Base-by-base conservation (phyloP, 108 stramenopile species). In the Cyclostephanos tholiformis region DNA sequence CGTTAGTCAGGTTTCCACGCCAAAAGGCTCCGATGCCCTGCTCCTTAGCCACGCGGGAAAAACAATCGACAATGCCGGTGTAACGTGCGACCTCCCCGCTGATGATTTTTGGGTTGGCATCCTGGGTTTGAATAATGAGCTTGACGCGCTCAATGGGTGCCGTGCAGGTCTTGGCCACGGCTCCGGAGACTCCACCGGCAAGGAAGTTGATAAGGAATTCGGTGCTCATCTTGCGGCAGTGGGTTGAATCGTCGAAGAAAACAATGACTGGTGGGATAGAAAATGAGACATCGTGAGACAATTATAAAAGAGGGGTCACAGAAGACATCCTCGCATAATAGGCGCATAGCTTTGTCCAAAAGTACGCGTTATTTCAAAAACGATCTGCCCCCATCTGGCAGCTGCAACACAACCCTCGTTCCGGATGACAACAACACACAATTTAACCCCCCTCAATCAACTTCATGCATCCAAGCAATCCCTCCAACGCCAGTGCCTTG, bases 121-220 rank as follows among this genome's bases (percentile, higher is more conserved):
- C 95, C 80, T 96, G 97, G 43, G 97, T 97, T 74, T 98, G 97
- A 77, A 99, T 97, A 65, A 98, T 86, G 56, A 99, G 97, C 91
- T 98, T 98, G 65, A 98, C 97, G 82, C 99, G 97, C 96, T 99
- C 99, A 73, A 99, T 98, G 65, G 99, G 99, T 36, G 99, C 99
- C 10, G 95, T 96, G 80, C 84, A 80, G 17, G 97, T 98, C 89
- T 97, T 97, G 86, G 97, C 93, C 69, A 98, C 92, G 72, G 95
- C 96, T 70, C 94, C 94, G 61, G 96, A 97, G 71, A 95, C 90
- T 78, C 94, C 96, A 58, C 96, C 96, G 79, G 94, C 94, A 80
- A 93, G 75, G 81, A 95, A 95, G 79, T 94, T 93, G 81, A 92
- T 84, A 13, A 95, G 19, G 74, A 96, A 96, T 69, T 94, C 93